Conservation (phyloP, 176 grass and related monocot genomes). For the Oryza punctata region DNA sequence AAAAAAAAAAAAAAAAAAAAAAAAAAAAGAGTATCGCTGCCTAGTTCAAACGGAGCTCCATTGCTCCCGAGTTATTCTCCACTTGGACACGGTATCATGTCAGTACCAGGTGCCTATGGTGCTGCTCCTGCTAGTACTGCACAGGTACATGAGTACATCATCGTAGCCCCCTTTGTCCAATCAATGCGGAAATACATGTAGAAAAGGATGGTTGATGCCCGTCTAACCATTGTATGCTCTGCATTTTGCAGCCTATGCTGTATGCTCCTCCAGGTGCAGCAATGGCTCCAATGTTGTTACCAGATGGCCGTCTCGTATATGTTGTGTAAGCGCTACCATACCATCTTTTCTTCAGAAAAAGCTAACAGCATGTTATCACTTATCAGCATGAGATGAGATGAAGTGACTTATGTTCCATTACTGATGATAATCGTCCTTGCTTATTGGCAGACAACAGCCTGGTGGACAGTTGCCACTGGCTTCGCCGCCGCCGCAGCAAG, state of each 20-base stretch:
- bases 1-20: too few species aligned
- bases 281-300: constrained; percentile 57
- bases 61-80: constrained; percentile 57
- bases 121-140: constrained; percentile 37
- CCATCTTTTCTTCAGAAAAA: not conserved
- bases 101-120: constrained; percentile 54
- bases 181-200: not conserved
- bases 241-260: constrained; percentile 52
- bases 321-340: constrained; percentile 38
- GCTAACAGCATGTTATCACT: not conserved
- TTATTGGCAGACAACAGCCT: constrained; percentile 49
- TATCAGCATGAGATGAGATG: not conserved
- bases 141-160: constrained; percentile 46
- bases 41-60: constrained; percentile 55
- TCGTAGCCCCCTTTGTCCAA: not conserved
- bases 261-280: constrained; percentile 46
- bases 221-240: constrained; percentile 28
- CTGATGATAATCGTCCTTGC: not conserved
- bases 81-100: constrained; percentile 54
- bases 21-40: constrained; percentile 24
- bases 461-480: constrained; percentile 21
- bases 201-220: not conserved
- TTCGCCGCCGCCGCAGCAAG: constrained; percentile 37
- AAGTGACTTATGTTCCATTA: constrained; percentile 2
- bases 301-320: constrained; percentile 55